phyloP scores from a whole-genome alignment of 768 basidiomycete genomes.

The Auricularia sp. region DNA sequence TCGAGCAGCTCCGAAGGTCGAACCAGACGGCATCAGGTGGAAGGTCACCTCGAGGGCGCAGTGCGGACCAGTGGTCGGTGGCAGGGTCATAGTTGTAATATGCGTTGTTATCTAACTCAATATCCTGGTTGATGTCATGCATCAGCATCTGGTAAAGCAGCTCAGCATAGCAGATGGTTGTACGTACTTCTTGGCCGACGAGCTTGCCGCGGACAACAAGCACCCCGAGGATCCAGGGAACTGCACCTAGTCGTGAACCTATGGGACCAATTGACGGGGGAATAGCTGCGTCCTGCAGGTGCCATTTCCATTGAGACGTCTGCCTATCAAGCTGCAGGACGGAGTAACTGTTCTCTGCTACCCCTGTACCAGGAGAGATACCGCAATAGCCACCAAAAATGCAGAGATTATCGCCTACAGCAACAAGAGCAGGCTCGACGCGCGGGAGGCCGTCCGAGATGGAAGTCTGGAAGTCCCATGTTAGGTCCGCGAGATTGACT shows the following conservation, averaged over 20 bases:
- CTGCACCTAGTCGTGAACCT: neutral
- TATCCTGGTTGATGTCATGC: neutral
- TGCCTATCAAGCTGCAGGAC: neutral
- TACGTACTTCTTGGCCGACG: neutral
- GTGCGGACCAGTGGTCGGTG: neutral
- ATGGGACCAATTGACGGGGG: neutral
- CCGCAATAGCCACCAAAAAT: neutral
- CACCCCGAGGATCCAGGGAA: neutral
- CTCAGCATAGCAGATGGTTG: neutral
- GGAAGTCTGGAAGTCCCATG: neutral
- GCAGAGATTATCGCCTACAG: neutral
- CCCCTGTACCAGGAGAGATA: neutral
- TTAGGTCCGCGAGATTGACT: neutral
- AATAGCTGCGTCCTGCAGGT: neutral
- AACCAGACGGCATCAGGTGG: neutral
- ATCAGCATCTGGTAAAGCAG: neutral
- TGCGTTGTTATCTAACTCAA: neutral
- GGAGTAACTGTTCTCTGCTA: neutral
- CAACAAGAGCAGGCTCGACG: neutral
- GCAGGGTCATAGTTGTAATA: neutral
- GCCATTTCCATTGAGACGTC: neutral
- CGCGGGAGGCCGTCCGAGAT: neutral
- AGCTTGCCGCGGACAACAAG: neutral
- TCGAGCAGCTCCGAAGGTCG: neutral
- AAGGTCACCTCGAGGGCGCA: neutral